Base-by-base conservation (phyloP, 371 early-diverging fungal species). In the Mortierella sp. region DNA sequence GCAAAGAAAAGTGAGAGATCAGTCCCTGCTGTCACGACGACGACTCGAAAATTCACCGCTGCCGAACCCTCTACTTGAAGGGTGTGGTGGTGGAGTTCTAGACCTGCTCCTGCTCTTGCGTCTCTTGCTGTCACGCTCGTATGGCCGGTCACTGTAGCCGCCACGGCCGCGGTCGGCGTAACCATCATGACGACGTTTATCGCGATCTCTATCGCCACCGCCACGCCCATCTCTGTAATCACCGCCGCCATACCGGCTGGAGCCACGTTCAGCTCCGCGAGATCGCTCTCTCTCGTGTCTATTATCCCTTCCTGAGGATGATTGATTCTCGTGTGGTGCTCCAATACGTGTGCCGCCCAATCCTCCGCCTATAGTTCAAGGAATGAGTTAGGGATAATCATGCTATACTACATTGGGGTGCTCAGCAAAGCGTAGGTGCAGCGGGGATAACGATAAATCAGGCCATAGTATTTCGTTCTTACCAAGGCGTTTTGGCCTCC, bases 401-500 rank as follows among this genome's bases (percentile, higher is more conserved):
- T 58, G 11, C 3, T 6, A 5, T 5, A 58, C 2, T 5, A 58
- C 2, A 12, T 20, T 40, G 12, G 40, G 26, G 3, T 47, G n/a
- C n/a, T n/a, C n/a, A n/a, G n/a, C n/a, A n/a, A n/a, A n/a, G n/a
- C n/a, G n/a, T n/a, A n/a, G n/a, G n/a, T n/a, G n/a, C n/a, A 35
- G 35, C 35, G 35, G 35, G 35, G 6, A 35, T 35, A 35, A 2
- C 6, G 35, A 35, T 35, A 35, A 35, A 35, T 35, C 35, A 35
- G 6, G 35, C 45, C 12, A 45, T 45, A 24, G n/a, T 22, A 14
- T 30, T 8, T 32, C n/a, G 6, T 1, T 35, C 72, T 79, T 85
- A 86, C 88, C 93, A 9, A 96, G 87, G 52, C 96, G 88, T 70
- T 97, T 94, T 32, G 99, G 99, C 65, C 86, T 87, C 98, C 98